phyloP scores from a whole-genome alignment of 2,329 filamentous ascomycete genomes.

The Aphanocladium album region DNA sequence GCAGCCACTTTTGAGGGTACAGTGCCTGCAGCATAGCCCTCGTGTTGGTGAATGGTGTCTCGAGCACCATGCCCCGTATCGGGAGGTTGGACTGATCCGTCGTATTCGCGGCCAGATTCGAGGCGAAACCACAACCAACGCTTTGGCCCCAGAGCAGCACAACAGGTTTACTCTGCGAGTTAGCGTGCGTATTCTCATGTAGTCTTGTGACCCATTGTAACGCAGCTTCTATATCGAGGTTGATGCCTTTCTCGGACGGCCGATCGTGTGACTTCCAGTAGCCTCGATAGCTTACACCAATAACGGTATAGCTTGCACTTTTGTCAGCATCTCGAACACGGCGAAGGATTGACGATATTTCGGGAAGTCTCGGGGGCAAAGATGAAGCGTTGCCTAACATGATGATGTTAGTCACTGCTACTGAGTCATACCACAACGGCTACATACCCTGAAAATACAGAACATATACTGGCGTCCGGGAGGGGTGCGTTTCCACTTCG shows the following conservation, averaged over 20 bases:
- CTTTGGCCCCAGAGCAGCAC: slow-evolving; percentile 73
- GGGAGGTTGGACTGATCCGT: slow-evolving; percentile 30
- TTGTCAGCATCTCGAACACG: slow-evolving; percentile 36
- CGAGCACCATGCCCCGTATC: slow-evolving; percentile 55
- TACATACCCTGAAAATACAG: slow-evolving; percentile 51
- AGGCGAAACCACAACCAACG: slow-evolving; percentile 67
- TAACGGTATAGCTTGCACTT: slow-evolving; percentile 40
- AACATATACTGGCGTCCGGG: slow-evolving; percentile 42
- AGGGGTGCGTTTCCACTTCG: slow-evolving; percentile 19
- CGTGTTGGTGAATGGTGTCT: slow-evolving; percentile 71
- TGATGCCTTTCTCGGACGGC: slow-evolving; percentile 65
- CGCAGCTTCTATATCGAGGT: slow-evolving; percentile 61
- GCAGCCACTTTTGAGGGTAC: slow-evolving; percentile 76
- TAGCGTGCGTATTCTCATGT: slow-evolving; percentile 26
- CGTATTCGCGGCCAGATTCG: slow-evolving; percentile 48
- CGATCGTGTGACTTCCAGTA: slow-evolving; percentile 74
- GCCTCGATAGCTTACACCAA: slow-evolving; percentile 61
- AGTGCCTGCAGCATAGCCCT: slow-evolving; percentile 64
- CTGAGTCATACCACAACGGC: background rate
- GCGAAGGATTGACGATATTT: slow-evolving; percentile 48
- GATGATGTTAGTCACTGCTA: slow-evolving; percentile 5
- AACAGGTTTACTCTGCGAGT: slow-evolving; percentile 22
- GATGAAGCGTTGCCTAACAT: slow-evolving; percentile 54
- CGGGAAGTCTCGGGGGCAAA: slow-evolving; percentile 50
- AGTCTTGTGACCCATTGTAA: slow-evolving; percentile 53